A percentile compares a stretch with the other conserved stretches of the same genome.
Conservation (phyloP, 768 basidiomycete genomes). For the Serendipita sp. region DNA sequence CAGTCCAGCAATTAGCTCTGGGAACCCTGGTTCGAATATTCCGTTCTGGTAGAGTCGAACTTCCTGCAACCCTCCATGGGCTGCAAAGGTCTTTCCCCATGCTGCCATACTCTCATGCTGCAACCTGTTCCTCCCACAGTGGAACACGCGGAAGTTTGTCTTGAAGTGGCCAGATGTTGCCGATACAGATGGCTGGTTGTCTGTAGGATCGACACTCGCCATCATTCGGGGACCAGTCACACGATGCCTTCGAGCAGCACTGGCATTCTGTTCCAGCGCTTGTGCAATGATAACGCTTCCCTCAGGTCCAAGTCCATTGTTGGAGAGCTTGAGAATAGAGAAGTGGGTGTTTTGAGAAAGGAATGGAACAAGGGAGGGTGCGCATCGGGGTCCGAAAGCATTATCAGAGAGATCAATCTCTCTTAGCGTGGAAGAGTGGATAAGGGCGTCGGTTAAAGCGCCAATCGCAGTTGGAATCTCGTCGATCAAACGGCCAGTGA, state of each 20-base stretch:
- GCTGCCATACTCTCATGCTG: constrained; percentile 72
- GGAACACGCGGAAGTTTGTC: constrained; percentile 60
- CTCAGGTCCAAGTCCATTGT: constrained; percentile 87
- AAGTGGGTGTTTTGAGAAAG: constrained; percentile 68
- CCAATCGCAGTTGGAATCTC: constrained; percentile 87
- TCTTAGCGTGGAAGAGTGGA: constrained; percentile 59
- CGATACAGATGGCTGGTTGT: background rate
- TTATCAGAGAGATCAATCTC: constrained; percentile 91
- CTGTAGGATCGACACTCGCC: background rate
- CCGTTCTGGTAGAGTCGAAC: constrained; percentile 97
- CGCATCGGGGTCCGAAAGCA: constrained; percentile 89
- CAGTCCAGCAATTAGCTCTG: constrained; percentile 59
- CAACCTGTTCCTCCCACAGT: constrained; percentile 92
- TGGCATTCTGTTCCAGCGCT: constrained; percentile 59
- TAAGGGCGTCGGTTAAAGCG: constrained; percentile 77
- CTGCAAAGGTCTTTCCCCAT: constrained; percentile 81
- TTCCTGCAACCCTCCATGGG: constrained; percentile 64
- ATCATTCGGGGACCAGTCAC: background rate
- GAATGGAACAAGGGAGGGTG: constrained; percentile 85
- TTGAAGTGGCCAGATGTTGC: background rate
- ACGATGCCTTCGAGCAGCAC: constrained; percentile 17
- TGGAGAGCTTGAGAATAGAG: constrained; percentile 78
- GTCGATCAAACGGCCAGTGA: constrained; percentile 87
- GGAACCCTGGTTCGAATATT: constrained; percentile 83
- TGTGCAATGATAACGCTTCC: constrained; percentile 76